Conservation (phyloP, 805 yeast species). For the Cyberlindnera mississippiensis region DNA sequence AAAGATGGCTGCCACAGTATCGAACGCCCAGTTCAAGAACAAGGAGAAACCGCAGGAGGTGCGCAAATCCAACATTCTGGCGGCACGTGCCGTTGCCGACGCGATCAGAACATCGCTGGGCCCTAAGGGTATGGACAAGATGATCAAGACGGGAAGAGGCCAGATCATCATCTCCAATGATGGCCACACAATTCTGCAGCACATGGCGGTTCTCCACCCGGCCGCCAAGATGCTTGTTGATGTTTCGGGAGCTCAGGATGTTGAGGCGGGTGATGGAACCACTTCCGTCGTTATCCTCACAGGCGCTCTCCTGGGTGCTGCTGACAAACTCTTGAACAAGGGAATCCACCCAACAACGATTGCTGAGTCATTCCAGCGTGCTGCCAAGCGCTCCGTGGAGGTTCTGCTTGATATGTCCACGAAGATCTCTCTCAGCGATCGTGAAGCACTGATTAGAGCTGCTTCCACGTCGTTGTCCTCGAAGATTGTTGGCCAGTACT, state of each 20-base stretch:
- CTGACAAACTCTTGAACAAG: constrained; percentile 81
- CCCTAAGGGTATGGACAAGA: constrained; percentile 99
- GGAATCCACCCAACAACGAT: constrained; percentile 96
- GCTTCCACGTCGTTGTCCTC: constrained; percentile 93
- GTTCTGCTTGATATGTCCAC: constrained; percentile 81
- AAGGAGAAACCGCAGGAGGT: constrained; percentile 98
- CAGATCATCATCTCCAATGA: constrained; percentile 95
- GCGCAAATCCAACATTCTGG: constrained; percentile 93
- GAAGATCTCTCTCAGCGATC: constrained; percentile 72
- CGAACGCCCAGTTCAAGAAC: constrained; percentile 87
- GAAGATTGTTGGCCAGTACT: constrained; percentile 92
- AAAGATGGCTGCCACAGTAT: constrained; percentile 20
- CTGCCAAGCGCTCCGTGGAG: constrained; percentile 79
- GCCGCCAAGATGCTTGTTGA: constrained; percentile 99
- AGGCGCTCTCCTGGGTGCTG: constrained; percentile 92
- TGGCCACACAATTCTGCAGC: constrained; percentile 94
- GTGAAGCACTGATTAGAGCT: constrained; percentile 82
- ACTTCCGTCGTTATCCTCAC: constrained; percentile 95
- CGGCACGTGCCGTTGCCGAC: constrained; percentile 99
- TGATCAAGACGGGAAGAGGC: constrained; percentile 92
- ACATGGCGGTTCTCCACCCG: constrained; percentile 98
- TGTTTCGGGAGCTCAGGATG: constrained; percentile 95
- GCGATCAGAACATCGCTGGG: constrained; percentile 91
- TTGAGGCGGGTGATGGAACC: constrained; percentile 99
- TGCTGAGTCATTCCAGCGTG: constrained; percentile 91